phyloP scores from a whole-genome alignment of 2,329 filamentous ascomycete genomes.

The Phaeosphaeriaceae sp. region DNA sequence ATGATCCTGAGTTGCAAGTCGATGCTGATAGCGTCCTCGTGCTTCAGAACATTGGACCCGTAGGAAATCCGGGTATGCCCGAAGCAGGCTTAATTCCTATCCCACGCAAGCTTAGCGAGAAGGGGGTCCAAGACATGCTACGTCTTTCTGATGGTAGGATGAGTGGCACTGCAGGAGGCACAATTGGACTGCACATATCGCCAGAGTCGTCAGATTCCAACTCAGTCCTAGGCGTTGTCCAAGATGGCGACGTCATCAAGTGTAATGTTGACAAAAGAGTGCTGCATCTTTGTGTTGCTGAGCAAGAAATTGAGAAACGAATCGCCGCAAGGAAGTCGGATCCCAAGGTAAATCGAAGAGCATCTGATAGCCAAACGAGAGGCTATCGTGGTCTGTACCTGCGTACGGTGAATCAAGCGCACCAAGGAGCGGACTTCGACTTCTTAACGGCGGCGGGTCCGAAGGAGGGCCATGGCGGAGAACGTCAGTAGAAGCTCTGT shows the following conservation, averaged over 20 bases:
- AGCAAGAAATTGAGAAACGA: conserved; percentile 52
- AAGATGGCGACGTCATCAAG: conserved; percentile 57
- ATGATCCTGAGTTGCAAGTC: conserved; percentile 71
- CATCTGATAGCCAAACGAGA: conserved; percentile 44
- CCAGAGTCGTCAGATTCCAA: conserved; percentile 59
- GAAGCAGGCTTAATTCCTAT: conserved; percentile 87
- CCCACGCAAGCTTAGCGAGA: conserved; percentile 66
- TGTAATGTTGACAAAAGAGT: conserved; percentile 55
- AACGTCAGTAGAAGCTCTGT: background rate
- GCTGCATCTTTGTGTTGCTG: conserved; percentile 52
- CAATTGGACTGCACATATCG: conserved; percentile 62
- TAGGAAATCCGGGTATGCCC: conserved; percentile 91
- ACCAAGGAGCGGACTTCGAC: conserved; percentile 67
- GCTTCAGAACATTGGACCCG: conserved; percentile 88
- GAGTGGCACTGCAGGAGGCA: conserved; percentile 64
- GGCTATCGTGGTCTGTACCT: conserved; percentile 69
- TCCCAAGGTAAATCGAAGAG: conserved; percentile 34
- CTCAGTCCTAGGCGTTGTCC: conserved; percentile 58
- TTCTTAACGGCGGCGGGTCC: conserved; percentile 57
- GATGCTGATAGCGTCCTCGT: conserved; percentile 83
- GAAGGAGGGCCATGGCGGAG: too few species aligned
- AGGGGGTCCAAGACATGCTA: conserved; percentile 62
- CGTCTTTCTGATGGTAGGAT: conserved; percentile 63
- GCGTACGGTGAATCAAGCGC: conserved; percentile 66
- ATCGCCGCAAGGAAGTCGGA: conserved; percentile 42